These are phyloP conservation scores for Neopestalotiopsis clavispora DNA, from an alignment of 2,329 filamentous ascomycete species.

Conservation along the genomic window DNA sequence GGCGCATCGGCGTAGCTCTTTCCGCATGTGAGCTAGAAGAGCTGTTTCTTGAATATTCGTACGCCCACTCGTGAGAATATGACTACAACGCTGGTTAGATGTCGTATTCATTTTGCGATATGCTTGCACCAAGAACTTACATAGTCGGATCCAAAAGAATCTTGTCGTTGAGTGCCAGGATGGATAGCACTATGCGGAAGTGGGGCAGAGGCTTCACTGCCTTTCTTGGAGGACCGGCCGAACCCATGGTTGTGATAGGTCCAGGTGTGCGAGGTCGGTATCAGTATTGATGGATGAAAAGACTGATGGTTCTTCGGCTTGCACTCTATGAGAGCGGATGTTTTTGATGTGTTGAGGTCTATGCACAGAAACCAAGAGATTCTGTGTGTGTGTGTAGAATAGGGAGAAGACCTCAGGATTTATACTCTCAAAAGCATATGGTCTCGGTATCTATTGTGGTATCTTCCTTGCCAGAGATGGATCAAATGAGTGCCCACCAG, in stretches of 20 bases:
- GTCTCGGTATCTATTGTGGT: neutral
- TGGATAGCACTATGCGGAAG: constrained; percentile 20
- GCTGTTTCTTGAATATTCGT: neutral
- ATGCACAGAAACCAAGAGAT: neutral
- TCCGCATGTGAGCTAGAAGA: constrained; percentile 1
- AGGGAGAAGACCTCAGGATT: constrained; percentile 21
- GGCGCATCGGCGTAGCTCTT: constrained; percentile 3
- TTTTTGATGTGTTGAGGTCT: neutral
- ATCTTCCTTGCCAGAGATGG: constrained; percentile 9
- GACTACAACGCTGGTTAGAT: neutral
- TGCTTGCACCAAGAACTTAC: neutral
- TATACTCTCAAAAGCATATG: neutral
- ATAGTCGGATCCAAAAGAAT: constrained; percentile 30
- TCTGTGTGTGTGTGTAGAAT: neutral
- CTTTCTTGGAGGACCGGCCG: constrained; percentile 21
- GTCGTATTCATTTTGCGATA: neutral
- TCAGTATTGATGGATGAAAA: neutral
- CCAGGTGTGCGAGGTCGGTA: neutral
- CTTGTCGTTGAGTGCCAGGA: constrained; percentile 26
- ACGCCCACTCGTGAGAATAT: constrained; percentile 14
- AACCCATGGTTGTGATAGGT: constrained; percentile 27
- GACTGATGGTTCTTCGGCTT: neutral
- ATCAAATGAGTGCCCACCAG: constrained; percentile 32
- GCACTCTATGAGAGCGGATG: neutral
- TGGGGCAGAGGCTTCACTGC: constrained; percentile 22